Evolutionary conservation across 2,329 filamentous ascomycete genomes (phyloP).

Genomic region (Fusarium newnesense): DNA sequence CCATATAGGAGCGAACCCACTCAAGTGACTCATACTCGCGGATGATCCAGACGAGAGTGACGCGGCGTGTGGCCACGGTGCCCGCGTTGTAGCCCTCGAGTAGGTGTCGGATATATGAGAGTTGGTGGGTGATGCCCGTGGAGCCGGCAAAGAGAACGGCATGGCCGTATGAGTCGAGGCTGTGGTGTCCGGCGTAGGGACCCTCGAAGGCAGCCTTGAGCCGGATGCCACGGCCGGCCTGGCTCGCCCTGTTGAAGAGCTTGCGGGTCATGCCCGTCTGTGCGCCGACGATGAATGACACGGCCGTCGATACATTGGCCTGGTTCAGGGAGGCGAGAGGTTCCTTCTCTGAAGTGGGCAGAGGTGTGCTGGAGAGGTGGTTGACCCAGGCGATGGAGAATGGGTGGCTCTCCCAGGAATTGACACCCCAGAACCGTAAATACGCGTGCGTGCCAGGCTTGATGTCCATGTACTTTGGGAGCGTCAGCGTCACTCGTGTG

Average conservation of each 20-base stretch:
- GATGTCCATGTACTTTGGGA: constrained; percentile 73
- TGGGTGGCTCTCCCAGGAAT: constrained; percentile 78
- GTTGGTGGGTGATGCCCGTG: constrained; percentile 94
- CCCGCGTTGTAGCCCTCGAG: constrained; percentile 74
- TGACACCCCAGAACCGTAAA: constrained; percentile 73
- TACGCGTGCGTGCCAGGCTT: constrained; percentile 79
- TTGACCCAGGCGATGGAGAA: constrained; percentile 83
- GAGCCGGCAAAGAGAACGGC: constrained; percentile 90
- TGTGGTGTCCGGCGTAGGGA: constrained; percentile 85
- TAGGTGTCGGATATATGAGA: constrained; percentile 85
- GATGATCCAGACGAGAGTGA: constrained; percentile 92
- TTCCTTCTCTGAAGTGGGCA: constrained; percentile 56
- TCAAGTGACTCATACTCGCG: constrained; percentile 89
- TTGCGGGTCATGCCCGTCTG: constrained; percentile 88
- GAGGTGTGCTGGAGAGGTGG: constrained; percentile 55
- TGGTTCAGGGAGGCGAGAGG: constrained; percentile 53
- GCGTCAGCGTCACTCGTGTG: constrained; percentile 74
- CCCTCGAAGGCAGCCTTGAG: constrained; percentile 85
- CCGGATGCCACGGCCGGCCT: constrained; percentile 62
- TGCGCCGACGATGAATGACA: constrained; percentile 87
- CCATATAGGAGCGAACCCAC: constrained; percentile 91
- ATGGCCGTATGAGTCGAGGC: constrained; percentile 91
- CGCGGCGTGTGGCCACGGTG: constrained; percentile 80
- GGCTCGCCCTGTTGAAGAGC: constrained; percentile 74
- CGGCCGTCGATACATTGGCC: constrained; percentile 59